phyloP scores from a whole-genome alignment of 805 yeast genomes.

The Saccharomyces kudriavzevii region DNA sequence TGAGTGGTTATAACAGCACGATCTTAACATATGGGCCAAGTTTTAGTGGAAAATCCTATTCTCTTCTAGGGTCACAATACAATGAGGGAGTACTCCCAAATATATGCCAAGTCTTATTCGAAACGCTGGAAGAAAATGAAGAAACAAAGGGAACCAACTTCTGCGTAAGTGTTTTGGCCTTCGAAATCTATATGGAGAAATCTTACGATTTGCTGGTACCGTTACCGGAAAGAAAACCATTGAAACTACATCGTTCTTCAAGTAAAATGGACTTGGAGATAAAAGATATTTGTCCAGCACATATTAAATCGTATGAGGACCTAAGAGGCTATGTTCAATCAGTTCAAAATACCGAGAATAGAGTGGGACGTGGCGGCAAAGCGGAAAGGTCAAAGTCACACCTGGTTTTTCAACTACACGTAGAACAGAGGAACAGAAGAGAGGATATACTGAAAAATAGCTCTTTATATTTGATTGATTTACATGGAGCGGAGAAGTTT shows the following conservation, averaged over 20 bases:
- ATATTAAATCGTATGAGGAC: slow-evolving; percentile 1
- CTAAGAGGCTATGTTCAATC: background rate
- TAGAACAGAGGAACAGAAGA: slow-evolving; percentile 49
- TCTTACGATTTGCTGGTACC: slow-evolving; percentile 61
- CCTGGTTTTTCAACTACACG: slow-evolving; percentile 61
- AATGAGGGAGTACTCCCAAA: slow-evolving; percentile 64
- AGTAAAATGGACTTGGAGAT: slow-evolving; percentile 52
- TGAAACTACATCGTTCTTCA: slow-evolving; percentile 30
- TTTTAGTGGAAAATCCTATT: slow-evolving; percentile 67
- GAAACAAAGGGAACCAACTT: slow-evolving; percentile 41
- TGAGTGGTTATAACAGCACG: slow-evolving; percentile 64
- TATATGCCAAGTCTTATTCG: slow-evolving; percentile 57
- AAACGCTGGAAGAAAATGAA: slow-evolving; percentile 39
- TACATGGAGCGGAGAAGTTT: slow-evolving; percentile 68
- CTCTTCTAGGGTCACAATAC: slow-evolving; percentile 61
- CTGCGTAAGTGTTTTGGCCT: slow-evolving; percentile 58
- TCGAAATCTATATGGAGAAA: slow-evolving; percentile 78
- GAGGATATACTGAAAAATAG: slow-evolving; percentile 35
- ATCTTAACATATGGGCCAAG: slow-evolving; percentile 75
- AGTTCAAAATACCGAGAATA: background rate
- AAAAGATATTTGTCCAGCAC: slow-evolving; percentile 24
- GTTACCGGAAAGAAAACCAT: slow-evolving; percentile 18
- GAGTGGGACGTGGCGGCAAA: background rate
- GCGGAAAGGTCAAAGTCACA: slow-evolving; percentile 69
- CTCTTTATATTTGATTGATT: slow-evolving; percentile 65